phyloP scores from a whole-genome alignment of 2,329 filamentous ascomycete species.

The Geosmithia flava region DNA sequence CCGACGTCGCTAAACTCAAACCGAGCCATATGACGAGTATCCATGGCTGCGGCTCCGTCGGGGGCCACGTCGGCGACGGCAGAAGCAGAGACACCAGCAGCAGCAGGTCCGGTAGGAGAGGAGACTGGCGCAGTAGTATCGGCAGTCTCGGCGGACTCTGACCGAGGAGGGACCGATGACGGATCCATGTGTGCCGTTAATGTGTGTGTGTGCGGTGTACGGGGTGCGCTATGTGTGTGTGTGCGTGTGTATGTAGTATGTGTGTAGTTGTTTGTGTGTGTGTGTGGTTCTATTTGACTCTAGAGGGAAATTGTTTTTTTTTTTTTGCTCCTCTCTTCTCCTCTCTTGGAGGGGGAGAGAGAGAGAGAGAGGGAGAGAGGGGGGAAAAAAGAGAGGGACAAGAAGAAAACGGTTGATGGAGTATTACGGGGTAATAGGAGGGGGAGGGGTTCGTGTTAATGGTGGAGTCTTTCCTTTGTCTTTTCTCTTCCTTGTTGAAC shows the following conservation, averaged over 20 bases:
- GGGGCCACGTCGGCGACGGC: not conserved
- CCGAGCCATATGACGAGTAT: constrained; percentile 39
- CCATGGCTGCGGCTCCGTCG: constrained; percentile 2
- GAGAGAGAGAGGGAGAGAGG: no score
- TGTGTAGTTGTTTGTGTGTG: not conserved
- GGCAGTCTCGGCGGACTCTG: constrained; percentile 7
- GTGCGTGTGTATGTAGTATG: not conserved
- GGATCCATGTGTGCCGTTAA: not conserved
- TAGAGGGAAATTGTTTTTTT: not conserved
- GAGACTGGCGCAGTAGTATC: constrained; percentile 2
- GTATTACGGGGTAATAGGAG: no score
- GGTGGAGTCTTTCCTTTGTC: no score
- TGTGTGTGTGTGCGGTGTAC: not conserved
- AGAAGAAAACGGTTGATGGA: no score
- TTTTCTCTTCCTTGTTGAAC: no score
- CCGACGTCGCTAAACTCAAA: constrained; percentile 85
- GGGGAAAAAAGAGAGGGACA: no score
- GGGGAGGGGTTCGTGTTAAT: no score
- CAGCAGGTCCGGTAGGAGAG: no score
- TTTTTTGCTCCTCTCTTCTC: not conserved
- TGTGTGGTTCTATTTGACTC: not conserved
- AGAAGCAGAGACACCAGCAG: no score
- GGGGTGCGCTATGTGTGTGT: not conserved
- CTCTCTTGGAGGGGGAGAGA: no score
- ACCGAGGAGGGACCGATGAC: constrained; percentile 7